These are phyloP conservation scores for Pyrenophora teres DNA, from an alignment of 2,329 filamentous ascomycete genomes.

Conservation along the genomic window DNA sequence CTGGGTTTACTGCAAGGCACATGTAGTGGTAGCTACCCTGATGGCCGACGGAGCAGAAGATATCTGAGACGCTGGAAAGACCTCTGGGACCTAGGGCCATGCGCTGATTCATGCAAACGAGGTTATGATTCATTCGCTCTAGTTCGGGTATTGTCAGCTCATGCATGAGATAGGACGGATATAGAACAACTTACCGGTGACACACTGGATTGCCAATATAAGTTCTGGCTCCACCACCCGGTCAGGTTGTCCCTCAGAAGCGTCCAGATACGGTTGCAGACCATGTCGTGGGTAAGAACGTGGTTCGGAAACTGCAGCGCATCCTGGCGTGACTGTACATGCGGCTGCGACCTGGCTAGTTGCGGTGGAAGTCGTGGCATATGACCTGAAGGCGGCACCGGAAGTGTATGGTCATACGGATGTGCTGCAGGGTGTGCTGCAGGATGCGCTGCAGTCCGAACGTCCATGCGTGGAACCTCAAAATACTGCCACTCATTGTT, in stretches of 20 bases:
- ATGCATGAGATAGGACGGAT: not conserved
- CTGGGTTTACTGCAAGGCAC: conserved; percentile 2
- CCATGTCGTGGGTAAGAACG: conserved; percentile 5
- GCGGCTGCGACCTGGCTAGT: too few relatives aligned
- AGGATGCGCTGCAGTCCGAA: too few relatives aligned
- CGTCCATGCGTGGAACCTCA: too few relatives aligned
- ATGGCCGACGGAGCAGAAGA: conserved; percentile 11
- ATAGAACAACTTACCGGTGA: not conserved
- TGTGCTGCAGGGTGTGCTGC: too few relatives aligned
- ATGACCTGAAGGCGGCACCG: too few relatives aligned
- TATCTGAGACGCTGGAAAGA: conserved; percentile 1
- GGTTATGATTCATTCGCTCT: not conserved
- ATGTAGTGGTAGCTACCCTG: conserved; percentile 10
- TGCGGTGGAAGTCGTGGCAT: too few relatives aligned
- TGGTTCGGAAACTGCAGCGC: not conserved
- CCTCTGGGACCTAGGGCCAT: conserved; percentile 13
- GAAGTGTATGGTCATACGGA: too few relatives aligned
- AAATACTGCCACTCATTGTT: too few relatives aligned
- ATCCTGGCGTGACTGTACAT: not conserved
- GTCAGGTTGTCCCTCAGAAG: conserved; percentile 2
- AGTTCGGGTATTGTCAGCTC: not conserved
- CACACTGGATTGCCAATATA: not conserved
- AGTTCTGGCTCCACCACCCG: not conserved
- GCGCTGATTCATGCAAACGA: not conserved
- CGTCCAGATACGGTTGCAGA: conserved; percentile 1